Conservation (phyloP, 345 rosid species). For the Balakata baccata region DNA sequence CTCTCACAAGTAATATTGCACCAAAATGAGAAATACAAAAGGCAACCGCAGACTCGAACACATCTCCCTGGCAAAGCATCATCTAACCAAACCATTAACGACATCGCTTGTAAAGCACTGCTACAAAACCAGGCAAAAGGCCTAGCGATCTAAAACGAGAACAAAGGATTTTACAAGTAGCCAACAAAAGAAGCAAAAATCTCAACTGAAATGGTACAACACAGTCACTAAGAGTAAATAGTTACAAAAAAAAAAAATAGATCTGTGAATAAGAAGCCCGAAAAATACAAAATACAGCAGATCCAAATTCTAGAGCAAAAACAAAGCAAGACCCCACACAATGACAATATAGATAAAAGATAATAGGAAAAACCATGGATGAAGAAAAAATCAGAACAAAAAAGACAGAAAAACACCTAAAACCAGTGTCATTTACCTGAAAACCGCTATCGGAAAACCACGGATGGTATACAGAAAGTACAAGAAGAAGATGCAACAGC, state of each 20-base stretch:
- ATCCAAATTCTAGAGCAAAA: background rate
- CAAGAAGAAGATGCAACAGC: background rate
- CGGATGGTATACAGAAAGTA: background rate
- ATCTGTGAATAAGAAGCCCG: slow-evolving; percentile 14
- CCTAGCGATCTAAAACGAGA: background rate
- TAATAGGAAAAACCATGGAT: too few relatives aligned
- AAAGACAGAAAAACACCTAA: background rate
- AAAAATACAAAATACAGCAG: background rate
- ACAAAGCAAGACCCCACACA: background rate
- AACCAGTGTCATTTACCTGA: slow-evolving; percentile 1
- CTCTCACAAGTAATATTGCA: too few relatives aligned
- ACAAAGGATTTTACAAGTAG: background rate
- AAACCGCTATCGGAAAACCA: slow-evolving; percentile 20
- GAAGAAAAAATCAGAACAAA: background rate
- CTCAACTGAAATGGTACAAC: background rate
- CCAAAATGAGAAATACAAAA: too few relatives aligned
- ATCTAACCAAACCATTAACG: background rate
- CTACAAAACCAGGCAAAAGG: background rate
- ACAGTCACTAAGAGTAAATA: background rate
- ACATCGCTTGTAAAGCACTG: background rate
- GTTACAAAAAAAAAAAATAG: slow-evolving; percentile 5
- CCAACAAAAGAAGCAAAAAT: background rate
- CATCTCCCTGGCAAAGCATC: background rate
- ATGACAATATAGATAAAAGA: background rate
- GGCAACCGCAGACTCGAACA: too few relatives aligned